phyloP scores from a whole-genome alignment of 164 flowering plant genomes.

The Euptelea pleiosperma region DNA sequence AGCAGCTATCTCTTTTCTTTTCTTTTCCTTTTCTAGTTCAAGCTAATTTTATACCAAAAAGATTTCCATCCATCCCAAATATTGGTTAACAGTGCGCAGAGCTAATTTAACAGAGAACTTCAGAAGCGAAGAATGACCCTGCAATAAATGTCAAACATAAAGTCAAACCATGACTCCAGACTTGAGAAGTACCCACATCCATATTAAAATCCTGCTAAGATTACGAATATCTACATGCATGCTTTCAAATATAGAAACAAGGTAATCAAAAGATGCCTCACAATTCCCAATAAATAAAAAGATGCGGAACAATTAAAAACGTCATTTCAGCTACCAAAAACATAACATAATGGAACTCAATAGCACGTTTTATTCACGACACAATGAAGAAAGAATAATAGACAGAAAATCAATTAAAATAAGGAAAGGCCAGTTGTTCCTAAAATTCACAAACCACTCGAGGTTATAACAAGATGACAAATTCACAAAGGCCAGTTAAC shows the following conservation, averaged over 20 bases:
- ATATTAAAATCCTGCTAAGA: not conserved
- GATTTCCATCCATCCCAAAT: not conserved
- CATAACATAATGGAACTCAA: not conserved
- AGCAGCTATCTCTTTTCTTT: not conserved
- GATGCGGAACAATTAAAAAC: not conserved
- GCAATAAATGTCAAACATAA: slow-evolving; percentile 13
- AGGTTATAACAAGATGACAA: not conserved
- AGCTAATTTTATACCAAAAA: not conserved
- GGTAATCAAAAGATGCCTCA: not conserved
- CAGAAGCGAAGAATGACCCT: slow-evolving; percentile 11
- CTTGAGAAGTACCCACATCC: not conserved
- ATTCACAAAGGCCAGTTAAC: too few species aligned
- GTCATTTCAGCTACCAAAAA: not conserved
- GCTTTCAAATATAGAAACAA: not conserved
- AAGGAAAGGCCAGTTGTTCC: too few species aligned
- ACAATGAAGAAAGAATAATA: not conserved
- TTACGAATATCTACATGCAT: not conserved
- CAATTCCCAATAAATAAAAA: not conserved
- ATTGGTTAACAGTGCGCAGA: slow-evolving; percentile 6
- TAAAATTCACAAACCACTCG: not conserved
- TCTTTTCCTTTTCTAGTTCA: not conserved
- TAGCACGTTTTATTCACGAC: too few species aligned
- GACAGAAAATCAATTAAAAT: not conserved
- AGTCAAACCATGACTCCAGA: slow-evolving; percentile 10
- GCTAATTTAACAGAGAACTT: slow-evolving; percentile 20